Evolutionary conservation across 176 grass and related monocot genomes (phyloP).

Genomic region (Hordeum marinum): DNA sequence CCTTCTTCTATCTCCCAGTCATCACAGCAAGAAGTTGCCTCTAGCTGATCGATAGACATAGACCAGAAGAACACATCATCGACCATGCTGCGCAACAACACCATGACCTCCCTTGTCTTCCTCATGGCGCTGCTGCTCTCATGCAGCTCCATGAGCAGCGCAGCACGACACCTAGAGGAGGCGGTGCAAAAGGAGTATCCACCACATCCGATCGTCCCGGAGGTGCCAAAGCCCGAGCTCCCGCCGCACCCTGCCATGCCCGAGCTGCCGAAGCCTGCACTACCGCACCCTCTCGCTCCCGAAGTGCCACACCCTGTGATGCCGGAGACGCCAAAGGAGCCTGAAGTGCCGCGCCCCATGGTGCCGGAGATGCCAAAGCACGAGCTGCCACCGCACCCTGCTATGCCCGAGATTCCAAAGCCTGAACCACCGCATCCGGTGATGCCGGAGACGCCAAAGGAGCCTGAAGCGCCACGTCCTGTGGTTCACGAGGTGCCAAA

Average conservation of each 20-base stretch:
- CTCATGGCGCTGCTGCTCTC: conserved; percentile 15
- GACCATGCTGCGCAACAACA: conserved; percentile 13
- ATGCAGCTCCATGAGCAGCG: conserved; percentile 14
- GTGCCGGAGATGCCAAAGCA: background rate
- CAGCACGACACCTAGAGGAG: conserved; percentile 16
- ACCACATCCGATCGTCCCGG: background rate
- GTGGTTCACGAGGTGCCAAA: background rate
- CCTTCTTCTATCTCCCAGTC: background rate
- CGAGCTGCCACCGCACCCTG: background rate
- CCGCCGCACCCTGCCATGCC: background rate
- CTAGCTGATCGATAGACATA: background rate
- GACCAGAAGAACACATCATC: background rate
- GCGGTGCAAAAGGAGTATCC: background rate
- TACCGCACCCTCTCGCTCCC: background rate
- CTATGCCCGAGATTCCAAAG: background rate
- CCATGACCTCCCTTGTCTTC: background rate
- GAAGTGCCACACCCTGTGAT: background rate
- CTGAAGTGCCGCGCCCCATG: background rate
- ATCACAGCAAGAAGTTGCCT: background rate
- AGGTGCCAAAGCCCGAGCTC: background rate
- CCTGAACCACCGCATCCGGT: background rate
- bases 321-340: background rate
- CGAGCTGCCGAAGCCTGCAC: background rate
- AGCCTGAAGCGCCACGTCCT: background rate
- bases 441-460: background rate